Base-by-base conservation (phyloP, 2,329 filamentous ascomycete genomes). In the Cylindrodendrum hubeiense region DNA sequence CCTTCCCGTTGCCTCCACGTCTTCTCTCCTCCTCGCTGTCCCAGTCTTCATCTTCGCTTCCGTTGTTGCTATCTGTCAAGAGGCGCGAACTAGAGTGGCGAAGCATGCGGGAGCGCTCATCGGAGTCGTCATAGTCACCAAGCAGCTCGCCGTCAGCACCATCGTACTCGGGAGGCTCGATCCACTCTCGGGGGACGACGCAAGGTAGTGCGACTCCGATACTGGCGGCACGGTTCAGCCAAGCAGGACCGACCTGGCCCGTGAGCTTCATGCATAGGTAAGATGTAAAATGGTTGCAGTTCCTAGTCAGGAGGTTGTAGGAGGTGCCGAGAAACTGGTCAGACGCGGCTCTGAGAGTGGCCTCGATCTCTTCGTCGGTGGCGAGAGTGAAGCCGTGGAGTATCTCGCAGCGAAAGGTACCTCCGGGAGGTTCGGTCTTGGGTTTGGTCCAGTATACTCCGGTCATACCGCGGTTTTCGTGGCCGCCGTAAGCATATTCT, bases 241-340 rank as follows among this genome's bases (percentile, higher is more conserved):
- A 97, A 19, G 79, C 80, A 0, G 93, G 93, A 0, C 91, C 92
- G 1, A 89, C 82, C 49, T 88, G 86, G 6, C 90, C 89, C 2
- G 92, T 95, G 59, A 97, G 85, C 70, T 87, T 88, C 76, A 91
- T 84, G 79, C 92, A 94, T 19, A 97, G 85, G 73, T 91, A 89
- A 21, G 89, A 89, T 2, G 93, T 95, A 77, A 97, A 97, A 78
- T 97, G 93, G 78, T 97, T 97, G 85, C 93, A 97, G 79, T 97
- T 97, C 72, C 90, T 90, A 21, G 90, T 94, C 47, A 97, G 85
- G 15, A 97, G 86, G 74, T 96, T 95, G 79, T 97, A 96, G 15
- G 87, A 87, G 0, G 90, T 90, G 24, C 93, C 93, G 61, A 90
- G 85, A 73, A 96, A 97, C 70, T 90, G 86, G 44, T 91, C 86